Percentiles rank a stretch among this genome's conserved stretches.
Evolutionary conservation across 495 filamentous ascomycete genomes (phyloP).

Genomic region (Bathelium albidoporum): DNA sequence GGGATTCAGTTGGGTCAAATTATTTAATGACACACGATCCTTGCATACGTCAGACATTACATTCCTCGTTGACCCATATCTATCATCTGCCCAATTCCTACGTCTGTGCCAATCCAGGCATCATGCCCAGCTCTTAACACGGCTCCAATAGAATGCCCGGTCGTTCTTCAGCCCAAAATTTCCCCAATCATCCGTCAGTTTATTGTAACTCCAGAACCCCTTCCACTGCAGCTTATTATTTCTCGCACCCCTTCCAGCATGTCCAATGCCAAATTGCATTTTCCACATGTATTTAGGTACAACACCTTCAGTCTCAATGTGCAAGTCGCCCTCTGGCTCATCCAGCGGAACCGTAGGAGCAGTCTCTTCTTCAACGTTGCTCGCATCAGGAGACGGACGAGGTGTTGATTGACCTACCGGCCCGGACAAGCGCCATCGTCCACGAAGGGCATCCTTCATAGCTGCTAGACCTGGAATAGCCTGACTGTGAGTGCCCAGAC

Average conservation of each 20-base stretch:
- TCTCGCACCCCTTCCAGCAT: constrained; percentile 42
- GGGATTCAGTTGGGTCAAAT: too few relatives aligned
- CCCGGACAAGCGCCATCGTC: constrained; percentile 49
- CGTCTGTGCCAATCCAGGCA: background rate
- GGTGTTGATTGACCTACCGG: constrained; percentile 11
- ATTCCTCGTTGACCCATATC: background rate
- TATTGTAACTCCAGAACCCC: constrained; percentile 86
- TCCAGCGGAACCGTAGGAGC: constrained; percentile 12
- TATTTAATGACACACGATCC: background rate
- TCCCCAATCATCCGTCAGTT: constrained; percentile 78
- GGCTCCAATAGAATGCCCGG: constrained; percentile 75
- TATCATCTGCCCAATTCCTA: background rate
- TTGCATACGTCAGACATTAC: background rate
- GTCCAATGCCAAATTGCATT: constrained; percentile 60
- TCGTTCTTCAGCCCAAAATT: constrained; percentile 78
- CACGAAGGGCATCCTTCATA: constrained; percentile 51
- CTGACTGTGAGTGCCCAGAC: constrained; percentile 26
- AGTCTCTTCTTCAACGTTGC: background rate
- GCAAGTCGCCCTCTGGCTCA: constrained; percentile 47
- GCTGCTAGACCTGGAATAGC: constrained; percentile 19
- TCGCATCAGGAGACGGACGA: background rate
- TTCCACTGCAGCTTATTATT: constrained; percentile 86
- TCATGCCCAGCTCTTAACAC: constrained; percentile 58
- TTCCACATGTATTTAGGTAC: constrained; percentile 69
- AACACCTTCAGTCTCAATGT: constrained; percentile 78